These are phyloP conservation scores for Cytospora leucostoma DNA, from an alignment of 2,329 filamentous ascomycete species.

Conservation along the genomic window DNA sequence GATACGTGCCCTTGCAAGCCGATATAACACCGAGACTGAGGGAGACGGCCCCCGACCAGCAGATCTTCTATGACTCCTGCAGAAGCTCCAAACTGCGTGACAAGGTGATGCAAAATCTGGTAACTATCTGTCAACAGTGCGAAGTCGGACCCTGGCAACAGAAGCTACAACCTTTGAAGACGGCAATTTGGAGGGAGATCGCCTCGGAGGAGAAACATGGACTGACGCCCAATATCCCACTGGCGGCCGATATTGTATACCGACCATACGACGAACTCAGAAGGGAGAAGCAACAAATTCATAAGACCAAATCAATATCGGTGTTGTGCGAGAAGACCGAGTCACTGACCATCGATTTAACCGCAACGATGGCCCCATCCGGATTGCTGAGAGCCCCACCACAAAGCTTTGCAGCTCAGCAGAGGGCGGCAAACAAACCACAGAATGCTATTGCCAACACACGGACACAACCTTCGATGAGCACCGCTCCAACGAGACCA, in stretches of 20 bases:
- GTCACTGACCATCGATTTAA: slow-evolving; percentile 36
- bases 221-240: slow-evolving; percentile 63
- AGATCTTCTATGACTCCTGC: slow-evolving; percentile 58
- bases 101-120: slow-evolving; percentile 53
- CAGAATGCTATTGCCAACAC: slow-evolving; percentile 33
- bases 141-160: slow-evolving; percentile 58
- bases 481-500: slow-evolving; percentile 35
- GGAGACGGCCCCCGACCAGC: slow-evolving; percentile 57
- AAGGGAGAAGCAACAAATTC: slow-evolving; percentile 45
- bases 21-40: slow-evolving; percentile 62
- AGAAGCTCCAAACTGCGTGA: slow-evolving; percentile 48
- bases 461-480: slow-evolving; percentile 38
- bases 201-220: slow-evolving; percentile 68
- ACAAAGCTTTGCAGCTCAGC: slow-evolving; percentile 68
- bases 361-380: slow-evolving; percentile 35
- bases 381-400: slow-evolving; percentile 55
- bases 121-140: slow-evolving; percentile 59
- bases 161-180: slow-evolving; percentile 46
- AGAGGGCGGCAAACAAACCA: slow-evolving; percentile 58
- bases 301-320: slow-evolving; percentile 19
- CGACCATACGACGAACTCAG: slow-evolving; percentile 63
- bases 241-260: slow-evolving; percentile 64
- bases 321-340: slow-evolving; percentile 35
- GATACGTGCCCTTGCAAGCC: slow-evolving; percentile 66
- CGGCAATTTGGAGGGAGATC: slow-evolving; percentile 66